Evolutionary conservation across 176 grass and related monocot species (phyloP).

Genomic region (Aegilops speltoides): DNA sequence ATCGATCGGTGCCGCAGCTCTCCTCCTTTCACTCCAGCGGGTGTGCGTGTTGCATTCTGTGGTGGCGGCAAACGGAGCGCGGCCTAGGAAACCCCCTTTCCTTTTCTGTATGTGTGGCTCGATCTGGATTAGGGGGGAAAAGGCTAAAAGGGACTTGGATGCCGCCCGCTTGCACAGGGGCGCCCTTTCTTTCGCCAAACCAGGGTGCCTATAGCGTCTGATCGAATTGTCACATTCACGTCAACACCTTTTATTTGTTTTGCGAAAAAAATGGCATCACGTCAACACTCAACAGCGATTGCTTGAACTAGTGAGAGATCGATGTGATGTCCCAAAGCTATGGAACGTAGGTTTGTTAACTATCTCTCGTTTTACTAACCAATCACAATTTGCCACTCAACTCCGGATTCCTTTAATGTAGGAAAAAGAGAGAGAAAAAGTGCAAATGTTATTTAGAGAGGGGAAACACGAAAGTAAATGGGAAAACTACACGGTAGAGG

Average conservation of each 20-base stretch:
- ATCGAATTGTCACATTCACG: neutral
- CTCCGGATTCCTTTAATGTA: no score
- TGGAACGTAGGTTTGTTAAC: neutral
- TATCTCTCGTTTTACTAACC: neutral
- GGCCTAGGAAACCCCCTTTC: constrained; percentile 1
- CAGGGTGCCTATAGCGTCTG: neutral
- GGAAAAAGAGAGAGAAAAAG: no score
- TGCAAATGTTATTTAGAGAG: no score
- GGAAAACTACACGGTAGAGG: no score
- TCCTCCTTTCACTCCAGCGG: neutral
- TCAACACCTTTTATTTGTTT: no score
- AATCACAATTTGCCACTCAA: no score
- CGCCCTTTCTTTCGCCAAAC: neutral
- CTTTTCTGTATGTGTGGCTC: constrained; percentile 9
- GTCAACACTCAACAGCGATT: neutral
- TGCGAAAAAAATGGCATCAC: neutral
- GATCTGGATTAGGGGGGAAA: neutral
- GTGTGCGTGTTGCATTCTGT: neutral
- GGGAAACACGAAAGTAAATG: no score
- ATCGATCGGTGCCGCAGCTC: neutral
- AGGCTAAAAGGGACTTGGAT: neutral
- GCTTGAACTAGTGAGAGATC: constrained; percentile 1
- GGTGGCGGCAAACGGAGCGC: constrained; percentile 17
- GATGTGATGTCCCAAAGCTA: constrained; percentile 13
- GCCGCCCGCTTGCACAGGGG: neutral